Conservation (phyloP, 345 rosid genomes). For the Populus euphratica region DNA sequence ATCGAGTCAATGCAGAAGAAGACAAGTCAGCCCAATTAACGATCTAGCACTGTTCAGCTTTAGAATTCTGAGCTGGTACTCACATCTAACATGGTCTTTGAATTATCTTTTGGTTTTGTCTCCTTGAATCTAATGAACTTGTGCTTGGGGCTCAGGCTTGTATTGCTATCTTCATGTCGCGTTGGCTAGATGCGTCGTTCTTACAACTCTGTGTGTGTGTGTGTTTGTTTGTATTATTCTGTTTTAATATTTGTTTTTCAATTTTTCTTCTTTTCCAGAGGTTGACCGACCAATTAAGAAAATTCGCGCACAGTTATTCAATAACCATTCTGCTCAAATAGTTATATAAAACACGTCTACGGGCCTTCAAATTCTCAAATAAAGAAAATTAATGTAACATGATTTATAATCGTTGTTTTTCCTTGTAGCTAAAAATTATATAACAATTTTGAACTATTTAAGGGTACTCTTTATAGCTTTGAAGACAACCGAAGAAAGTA, state of each 20-base stretch:
- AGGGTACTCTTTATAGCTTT: background rate
- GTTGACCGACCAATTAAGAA: background rate
- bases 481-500: background rate
- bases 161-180: slow-evolving; percentile 16
- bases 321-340: background rate
- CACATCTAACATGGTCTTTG: background rate
- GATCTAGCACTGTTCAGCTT: slow-evolving; percentile 3
- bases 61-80: background rate
- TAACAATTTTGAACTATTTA: background rate
- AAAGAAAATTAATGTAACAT: background rate
- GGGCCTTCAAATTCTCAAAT: too few relatives aligned
- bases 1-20: slow-evolving; percentile 12
- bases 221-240: too few relatives aligned
- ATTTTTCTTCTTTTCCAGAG: background rate
- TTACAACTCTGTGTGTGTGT: background rate
- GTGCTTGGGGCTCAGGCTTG: slow-evolving; percentile 21
- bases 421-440: too few relatives aligned
- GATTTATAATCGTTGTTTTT: background rate
- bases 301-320: background rate
- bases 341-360: too few relatives aligned
- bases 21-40: slow-evolving; percentile 23
- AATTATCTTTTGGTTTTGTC: slow-evolving; percentile 21
- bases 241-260: too few relatives aligned
- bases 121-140: slow-evolving; percentile 18
- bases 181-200: background rate